phyloP scores from a whole-genome alignment of 2,329 filamentous ascomycete species.

The Fusarium keratoplasticum region DNA sequence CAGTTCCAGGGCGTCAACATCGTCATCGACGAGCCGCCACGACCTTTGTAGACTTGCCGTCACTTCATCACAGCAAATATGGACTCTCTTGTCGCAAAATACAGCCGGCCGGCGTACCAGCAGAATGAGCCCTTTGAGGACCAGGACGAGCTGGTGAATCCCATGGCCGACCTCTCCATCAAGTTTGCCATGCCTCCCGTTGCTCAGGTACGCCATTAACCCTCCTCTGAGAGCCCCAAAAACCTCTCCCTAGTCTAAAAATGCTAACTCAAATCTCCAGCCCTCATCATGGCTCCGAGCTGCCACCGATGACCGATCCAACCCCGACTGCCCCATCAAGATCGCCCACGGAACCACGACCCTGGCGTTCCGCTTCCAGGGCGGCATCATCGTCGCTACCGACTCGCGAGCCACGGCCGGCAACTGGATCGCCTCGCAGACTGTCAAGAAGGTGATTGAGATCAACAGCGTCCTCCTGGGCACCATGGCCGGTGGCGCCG shows the following conservation, averaged over 20 bases:
- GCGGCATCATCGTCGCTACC: conserved; percentile 97
- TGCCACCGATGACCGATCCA: conserved; percentile 96
- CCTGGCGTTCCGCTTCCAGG: conserved; percentile 96
- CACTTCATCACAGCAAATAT: conserved; percentile 61
- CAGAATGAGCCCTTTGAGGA: conserved; percentile 77
- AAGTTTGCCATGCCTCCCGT: conserved; percentile 96
- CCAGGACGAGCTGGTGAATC: conserved; percentile 79
- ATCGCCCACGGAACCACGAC: conserved; percentile 99
- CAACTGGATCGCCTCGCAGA: conserved; percentile 99
- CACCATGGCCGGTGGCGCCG: conserved; percentile 98
- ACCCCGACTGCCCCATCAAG: conserved; percentile 98
- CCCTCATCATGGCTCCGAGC: conserved; percentile 95
- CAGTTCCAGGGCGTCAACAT: conserved; percentile 16
- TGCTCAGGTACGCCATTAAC: conserved; percentile 75
- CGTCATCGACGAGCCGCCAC: conserved; percentile 11
- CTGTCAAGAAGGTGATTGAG: conserved; percentile 99
- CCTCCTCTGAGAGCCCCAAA: not conserved
- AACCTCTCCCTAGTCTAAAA: not conserved
- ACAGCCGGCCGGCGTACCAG: conserved; percentile 82
- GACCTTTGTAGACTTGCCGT: conserved; percentile 13
- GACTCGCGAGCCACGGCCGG: conserved; percentile 97
- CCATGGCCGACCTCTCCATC: conserved; percentile 81
- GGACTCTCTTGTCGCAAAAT: conserved; percentile 93
- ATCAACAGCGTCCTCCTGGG: conserved; percentile 95
- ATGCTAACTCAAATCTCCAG: conserved; percentile 56